Conservation (phyloP, 208 protist genomes). For the Wallacemonas sp. region DNA sequence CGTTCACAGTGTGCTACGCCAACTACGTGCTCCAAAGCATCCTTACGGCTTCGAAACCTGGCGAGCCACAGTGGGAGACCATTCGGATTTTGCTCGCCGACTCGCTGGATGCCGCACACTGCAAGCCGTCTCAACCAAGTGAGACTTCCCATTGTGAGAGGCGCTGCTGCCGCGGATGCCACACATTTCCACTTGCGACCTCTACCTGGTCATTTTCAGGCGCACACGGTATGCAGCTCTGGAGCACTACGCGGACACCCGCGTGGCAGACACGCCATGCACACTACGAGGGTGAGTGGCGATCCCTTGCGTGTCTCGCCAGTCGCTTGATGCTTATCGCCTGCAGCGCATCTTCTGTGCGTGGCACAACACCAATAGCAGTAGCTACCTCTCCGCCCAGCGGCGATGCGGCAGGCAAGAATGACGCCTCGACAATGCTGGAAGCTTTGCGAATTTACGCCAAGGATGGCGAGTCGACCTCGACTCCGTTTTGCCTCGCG, state of each 20-base stretch:
- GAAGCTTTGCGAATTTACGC: neutral
- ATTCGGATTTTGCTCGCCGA: constrained; percentile 8
- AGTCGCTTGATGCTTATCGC: neutral
- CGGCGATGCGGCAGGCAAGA: no score
- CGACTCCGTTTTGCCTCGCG: neutral
- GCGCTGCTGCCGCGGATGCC: neutral
- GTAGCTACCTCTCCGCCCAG: no score
- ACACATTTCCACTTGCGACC: neutral
- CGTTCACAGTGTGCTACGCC: constrained; percentile 4
- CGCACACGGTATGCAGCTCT: no score
- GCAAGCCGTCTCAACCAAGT: no score
- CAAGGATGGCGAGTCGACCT: neutral
- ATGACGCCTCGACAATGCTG: no score
- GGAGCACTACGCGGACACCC: no score
- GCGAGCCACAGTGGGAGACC: constrained; percentile 10
- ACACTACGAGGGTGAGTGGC: constrained; percentile 6
- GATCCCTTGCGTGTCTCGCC: neutral
- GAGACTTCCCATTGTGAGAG: no score
- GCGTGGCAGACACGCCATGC: no score
- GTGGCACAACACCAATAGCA: no score
- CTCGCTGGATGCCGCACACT: no score
- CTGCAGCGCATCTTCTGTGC: neutral
- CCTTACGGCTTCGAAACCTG: neutral
- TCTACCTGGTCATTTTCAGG: no score
- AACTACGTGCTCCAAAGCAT: neutral